These are phyloP conservation scores for Fremontodendron californicum DNA, from an alignment of 345 rosid species.

Conservation along the genomic window DNA sequence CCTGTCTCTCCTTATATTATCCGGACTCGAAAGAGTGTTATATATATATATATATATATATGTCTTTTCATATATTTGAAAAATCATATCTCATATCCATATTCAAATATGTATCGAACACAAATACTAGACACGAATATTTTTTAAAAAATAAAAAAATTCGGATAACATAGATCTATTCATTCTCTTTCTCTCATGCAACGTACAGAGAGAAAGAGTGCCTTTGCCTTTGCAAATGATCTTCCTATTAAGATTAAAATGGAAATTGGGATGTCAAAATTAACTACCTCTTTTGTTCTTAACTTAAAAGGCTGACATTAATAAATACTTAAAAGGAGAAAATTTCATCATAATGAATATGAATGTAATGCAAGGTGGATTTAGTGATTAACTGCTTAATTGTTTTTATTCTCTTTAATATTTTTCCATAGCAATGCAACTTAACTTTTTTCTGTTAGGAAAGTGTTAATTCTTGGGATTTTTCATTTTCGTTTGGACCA, in stretches of 20 bases:
- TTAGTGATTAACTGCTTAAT: neutral
- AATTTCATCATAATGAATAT: neutral
- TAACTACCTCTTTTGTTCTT: too few relatives aligned
- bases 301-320: too few relatives aligned
- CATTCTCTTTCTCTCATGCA: too few relatives aligned
- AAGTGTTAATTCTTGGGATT: neutral
- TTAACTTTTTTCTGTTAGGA: neutral
- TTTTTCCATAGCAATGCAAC: neutral
- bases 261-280: neutral
- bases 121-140: too few relatives aligned
- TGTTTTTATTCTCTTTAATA: neutral
- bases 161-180: too few relatives aligned
- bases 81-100: too few relatives aligned
- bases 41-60: too few relatives aligned
- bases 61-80: too few relatives aligned
- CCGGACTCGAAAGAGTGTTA: too few relatives aligned
- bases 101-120: too few relatives aligned
- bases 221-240: neutral
- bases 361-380: neutral
- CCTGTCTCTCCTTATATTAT: neutral
- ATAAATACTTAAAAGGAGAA: neutral
- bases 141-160: too few relatives aligned
- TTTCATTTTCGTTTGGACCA: neutral
- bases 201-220: too few relatives aligned
- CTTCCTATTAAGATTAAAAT: neutral